These are phyloP conservation scores for Mycena venus DNA, from an alignment of 768 basidiomycete species.

Conservation along the genomic window DNA sequence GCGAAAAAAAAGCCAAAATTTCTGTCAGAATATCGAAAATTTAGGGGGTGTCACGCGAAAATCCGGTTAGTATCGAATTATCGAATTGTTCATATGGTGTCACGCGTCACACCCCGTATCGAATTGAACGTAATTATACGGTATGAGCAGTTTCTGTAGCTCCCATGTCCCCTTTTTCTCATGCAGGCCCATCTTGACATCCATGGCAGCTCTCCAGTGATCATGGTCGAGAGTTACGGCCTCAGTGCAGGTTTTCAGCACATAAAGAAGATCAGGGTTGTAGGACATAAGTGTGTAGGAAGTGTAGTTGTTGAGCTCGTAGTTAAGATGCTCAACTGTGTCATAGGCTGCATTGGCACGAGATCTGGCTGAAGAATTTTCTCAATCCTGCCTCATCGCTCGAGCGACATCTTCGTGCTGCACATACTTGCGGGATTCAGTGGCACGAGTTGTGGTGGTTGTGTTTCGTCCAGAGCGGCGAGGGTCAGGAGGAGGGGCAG, in stretches of 20 bases:
- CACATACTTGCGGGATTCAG: not conserved
- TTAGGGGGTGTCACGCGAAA: no score
- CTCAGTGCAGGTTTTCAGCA: not conserved
- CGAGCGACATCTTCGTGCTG: not conserved
- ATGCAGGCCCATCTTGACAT: conserved; percentile 5
- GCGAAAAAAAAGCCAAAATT: no score
- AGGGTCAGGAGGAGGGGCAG: not conserved
- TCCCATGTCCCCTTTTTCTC: conserved; percentile 16
- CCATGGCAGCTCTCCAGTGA: not conserved
- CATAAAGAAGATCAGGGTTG: conserved; percentile 7
- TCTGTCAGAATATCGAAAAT: no score
- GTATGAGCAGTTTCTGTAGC: conserved; percentile 8
- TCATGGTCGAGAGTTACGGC: not conserved
- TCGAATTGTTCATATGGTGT: no score
- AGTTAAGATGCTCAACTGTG: not conserved
- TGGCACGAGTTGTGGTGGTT: not conserved
- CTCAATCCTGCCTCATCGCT: not conserved
- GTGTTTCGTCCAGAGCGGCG: not conserved
- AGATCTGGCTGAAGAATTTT: not conserved
- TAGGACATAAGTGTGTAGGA: no score
- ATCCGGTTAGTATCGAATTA: no score
- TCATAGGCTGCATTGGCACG: not conserved
- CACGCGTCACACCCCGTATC: no score
- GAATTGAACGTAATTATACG: no score
- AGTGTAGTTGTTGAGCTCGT: not conserved